These are phyloP conservation scores for Elsinoe australis DNA, from an alignment of 2,329 filamentous ascomycete species.

Conservation along the genomic window DNA sequence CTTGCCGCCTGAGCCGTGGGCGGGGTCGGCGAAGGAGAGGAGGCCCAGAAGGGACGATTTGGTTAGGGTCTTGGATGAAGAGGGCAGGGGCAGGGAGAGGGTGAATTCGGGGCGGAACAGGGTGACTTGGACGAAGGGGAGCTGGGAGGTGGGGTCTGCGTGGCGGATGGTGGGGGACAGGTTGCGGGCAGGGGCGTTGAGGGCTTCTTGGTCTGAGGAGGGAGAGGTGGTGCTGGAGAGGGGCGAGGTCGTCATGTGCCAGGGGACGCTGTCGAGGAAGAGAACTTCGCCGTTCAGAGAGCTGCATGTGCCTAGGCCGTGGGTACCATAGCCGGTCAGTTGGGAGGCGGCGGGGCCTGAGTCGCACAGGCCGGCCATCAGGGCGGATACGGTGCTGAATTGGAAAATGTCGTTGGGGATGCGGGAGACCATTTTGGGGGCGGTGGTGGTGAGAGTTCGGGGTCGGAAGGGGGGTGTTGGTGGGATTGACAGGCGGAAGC, in stretches of 20 bases:
- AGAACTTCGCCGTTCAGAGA: conserved; percentile 29
- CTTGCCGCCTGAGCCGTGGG: conserved; percentile 21
- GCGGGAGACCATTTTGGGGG: conserved; percentile 30
- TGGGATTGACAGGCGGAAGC: too few species aligned
- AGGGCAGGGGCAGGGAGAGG: conserved; percentile 23
- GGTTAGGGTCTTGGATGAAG: conserved; percentile 20
- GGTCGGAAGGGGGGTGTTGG: too few species aligned
- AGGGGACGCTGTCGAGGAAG: conserved; percentile 33
- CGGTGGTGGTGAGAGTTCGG: neutral
- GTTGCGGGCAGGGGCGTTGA: conserved; percentile 25
- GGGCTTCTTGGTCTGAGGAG: neutral
- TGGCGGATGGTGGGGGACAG: conserved; percentile 20
- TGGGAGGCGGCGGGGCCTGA: conserved; percentile 31
- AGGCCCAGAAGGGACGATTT: conserved; percentile 23
- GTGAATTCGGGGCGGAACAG: conserved; percentile 33
- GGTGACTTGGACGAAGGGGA: conserved; percentile 38
- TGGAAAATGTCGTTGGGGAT: conserved; percentile 42
- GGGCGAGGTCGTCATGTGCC: conserved; percentile 23
- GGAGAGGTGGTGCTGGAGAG: neutral
- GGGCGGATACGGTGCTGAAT: conserved; percentile 35
- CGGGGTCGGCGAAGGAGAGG: conserved; percentile 17
- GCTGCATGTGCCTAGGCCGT: conserved; percentile 37
- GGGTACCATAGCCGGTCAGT: conserved; percentile 36
- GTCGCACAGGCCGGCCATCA: conserved; percentile 31
- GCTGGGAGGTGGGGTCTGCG: conserved; percentile 30